Evolutionary conservation across 257 asterid genomes (phyloP).

Genomic region (Nicotiana knightiana): DNA sequence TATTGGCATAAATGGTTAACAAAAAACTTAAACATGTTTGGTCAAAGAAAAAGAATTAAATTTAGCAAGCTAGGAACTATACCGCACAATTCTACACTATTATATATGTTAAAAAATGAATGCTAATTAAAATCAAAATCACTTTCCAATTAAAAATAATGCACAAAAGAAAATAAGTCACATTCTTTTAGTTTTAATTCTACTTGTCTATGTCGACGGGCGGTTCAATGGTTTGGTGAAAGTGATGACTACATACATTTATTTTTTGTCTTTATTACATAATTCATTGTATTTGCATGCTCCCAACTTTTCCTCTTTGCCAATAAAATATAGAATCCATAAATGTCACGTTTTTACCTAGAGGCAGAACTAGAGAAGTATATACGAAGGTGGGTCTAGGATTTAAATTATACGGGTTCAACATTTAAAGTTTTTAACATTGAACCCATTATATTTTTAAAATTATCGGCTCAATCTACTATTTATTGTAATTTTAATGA

Average conservation of each 20-base stretch:
- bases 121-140: neutral
- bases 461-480: no score
- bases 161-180: neutral
- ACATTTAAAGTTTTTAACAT: no score
- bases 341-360: neutral
- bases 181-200: neutral
- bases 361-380: no score
- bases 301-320: neutral
- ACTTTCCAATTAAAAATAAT: neutral
- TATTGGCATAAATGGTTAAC: neutral
- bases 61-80: neutral
- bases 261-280: neutral
- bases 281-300: conserved; percentile 4
- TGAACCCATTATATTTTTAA: no score
- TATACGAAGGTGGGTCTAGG: no score
- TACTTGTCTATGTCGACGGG: neutral
- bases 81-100: neutral
- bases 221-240: neutral
- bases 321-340: neutral
- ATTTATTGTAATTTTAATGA: no score
- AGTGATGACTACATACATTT: neutral
- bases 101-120: neutral
- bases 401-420: no score
- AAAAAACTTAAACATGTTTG: neutral
- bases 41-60: neutral